Conservation (phyloP, 192 early-diverging fungal species). For the Neocallimastix lanati region DNA sequence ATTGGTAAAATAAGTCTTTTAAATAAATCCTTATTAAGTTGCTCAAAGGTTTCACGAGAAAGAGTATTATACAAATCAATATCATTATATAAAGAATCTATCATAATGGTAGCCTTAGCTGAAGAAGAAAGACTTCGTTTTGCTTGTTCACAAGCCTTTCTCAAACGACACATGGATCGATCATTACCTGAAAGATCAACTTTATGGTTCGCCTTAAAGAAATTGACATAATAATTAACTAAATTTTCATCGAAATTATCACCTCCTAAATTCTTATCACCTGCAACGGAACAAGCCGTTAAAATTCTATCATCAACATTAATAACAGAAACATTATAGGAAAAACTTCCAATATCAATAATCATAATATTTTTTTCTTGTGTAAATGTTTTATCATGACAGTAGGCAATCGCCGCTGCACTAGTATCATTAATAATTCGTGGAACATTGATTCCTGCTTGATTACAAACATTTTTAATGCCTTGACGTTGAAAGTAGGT, state of each 20-base stretch:
- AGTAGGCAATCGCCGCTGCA: slow-evolving; percentile 96
- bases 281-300: slow-evolving; percentile 92
- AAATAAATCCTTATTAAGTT: slow-evolving; percentile 93
- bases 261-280: slow-evolving; percentile 96
- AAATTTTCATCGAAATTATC: slow-evolving; percentile 99
- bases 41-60: slow-evolving; percentile 96
- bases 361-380: slow-evolving; percentile 88
- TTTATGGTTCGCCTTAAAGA: slow-evolving; percentile 98
- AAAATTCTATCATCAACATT: slow-evolving; percentile 94
- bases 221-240: slow-evolving; percentile 78
- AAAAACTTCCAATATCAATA: slow-evolving; percentile 94
- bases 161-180: slow-evolving; percentile 86
- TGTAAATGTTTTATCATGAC: slow-evolving; percentile 82
- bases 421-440: slow-evolving; percentile 99
- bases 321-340: slow-evolving; percentile 90
- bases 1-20: slow-evolving; percentile 83
- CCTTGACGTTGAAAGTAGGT: slow-evolving; percentile 98
- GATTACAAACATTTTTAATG: slow-evolving; percentile 94
- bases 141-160: slow-evolving; percentile 90
- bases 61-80: slow-evolving; percentile 94
- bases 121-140: slow-evolving; percentile 90
- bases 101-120: slow-evolving; percentile 83
- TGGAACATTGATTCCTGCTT: slow-evolving; percentile 87
- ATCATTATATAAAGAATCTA: slow-evolving; percentile 92
- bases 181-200: slow-evolving; percentile 77